A percentile compares a stretch with the other conserved stretches of the same genome.
phyloP scores from a whole-genome alignment of 176 grass and related monocot genomes.

The Bothriochloa decipiens region DNA sequence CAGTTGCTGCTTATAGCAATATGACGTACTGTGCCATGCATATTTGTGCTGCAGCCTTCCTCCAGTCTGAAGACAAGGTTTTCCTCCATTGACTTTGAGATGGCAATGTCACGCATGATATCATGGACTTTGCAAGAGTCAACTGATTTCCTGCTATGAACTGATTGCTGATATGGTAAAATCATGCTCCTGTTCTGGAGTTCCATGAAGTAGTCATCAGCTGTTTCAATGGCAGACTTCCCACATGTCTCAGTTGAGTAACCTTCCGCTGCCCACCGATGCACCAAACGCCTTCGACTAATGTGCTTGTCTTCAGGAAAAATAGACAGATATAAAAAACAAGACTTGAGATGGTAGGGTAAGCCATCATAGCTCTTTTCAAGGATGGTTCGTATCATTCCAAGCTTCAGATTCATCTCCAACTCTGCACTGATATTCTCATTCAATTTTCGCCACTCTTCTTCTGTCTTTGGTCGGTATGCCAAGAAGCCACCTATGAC shows the following conservation, averaged over 20 bases:
- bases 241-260: not conserved
- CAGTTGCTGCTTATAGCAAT: slow-evolving; percentile 6
- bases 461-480: not conserved
- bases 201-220: not conserved
- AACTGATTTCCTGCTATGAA: not conserved
- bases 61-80: not conserved
- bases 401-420: not conserved
- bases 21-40: not conserved
- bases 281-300: not conserved
- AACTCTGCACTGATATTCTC: not conserved
- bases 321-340: not conserved
- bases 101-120: not conserved
- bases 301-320: not conserved
- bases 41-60: not conserved
- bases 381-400: not conserved
- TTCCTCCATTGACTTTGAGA: slow-evolving; percentile 7
- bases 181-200: not conserved
- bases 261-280: not conserved
- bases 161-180: not conserved
- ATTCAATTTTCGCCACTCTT: not conserved
- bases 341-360: not conserved
- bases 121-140: slow-evolving; percentile 3
- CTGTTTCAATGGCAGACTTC: not conserved
- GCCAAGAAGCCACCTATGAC: not conserved
- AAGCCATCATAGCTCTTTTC: not conserved